Percentiles rank a stretch among this genome's conserved stretches.
Conservation (phyloP, 257 asterid genomes). For the Nicotiana noctiflora region DNA sequence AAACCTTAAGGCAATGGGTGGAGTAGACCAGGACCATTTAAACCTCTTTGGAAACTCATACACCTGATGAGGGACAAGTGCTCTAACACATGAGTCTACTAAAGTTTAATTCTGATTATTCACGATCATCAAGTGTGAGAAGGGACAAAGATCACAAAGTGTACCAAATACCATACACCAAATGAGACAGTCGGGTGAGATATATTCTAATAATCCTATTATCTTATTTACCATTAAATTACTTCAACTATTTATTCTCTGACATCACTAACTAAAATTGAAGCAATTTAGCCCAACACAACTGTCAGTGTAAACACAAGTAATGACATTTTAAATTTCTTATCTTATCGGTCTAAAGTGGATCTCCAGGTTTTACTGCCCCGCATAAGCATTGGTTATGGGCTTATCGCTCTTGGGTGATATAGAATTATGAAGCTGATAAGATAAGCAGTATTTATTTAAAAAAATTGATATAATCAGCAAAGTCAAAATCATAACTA, state of each 20-base stretch:
- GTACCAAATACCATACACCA: background rate
- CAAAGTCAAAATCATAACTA: constrained; percentile 4
- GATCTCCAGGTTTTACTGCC: background rate
- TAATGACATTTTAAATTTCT: background rate
- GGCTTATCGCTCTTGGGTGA: background rate
- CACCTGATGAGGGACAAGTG: too few relatives aligned
- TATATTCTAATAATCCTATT: background rate
- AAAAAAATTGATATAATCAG: background rate
- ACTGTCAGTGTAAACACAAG: background rate
- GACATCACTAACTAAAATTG: constrained; percentile 2
- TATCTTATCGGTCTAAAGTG: background rate
- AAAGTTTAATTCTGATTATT: background rate
- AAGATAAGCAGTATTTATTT: background rate
- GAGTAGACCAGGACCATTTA: too few relatives aligned
- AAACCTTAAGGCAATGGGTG: too few relatives aligned
- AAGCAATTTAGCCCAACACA: background rate
- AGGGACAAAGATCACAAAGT: background rate
- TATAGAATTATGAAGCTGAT: background rate
- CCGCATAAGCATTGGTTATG: background rate
- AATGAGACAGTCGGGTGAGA: background rate
- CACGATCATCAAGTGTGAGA: background rate
- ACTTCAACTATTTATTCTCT: background rate
- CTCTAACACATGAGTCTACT: background rate
- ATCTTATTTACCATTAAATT: background rate
- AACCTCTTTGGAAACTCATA: too few relatives aligned